These are phyloP conservation scores for Rhododendron simsii DNA, from an alignment of 148 eudicot species.

Conservation along the genomic window DNA sequence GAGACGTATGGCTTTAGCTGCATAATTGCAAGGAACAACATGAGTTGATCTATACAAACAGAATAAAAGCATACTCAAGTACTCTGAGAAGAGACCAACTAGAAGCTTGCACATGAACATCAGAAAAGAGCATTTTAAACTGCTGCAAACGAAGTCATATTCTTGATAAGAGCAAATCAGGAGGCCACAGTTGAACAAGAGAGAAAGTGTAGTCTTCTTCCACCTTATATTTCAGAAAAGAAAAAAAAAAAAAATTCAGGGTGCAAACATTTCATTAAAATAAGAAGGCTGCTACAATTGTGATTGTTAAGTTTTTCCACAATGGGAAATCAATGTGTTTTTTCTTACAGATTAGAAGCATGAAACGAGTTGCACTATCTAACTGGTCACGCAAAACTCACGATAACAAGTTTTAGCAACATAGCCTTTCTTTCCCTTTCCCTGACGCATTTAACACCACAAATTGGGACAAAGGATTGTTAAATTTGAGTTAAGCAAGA, in stretches of 20 bases:
- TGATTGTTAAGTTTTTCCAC: neutral
- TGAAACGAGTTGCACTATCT: neutral
- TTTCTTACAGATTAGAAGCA: neutral
- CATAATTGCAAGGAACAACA: neutral
- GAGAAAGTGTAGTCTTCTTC: neutral
- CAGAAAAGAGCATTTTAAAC: neutral
- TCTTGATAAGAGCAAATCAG: neutral
- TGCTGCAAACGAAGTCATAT: neutral
- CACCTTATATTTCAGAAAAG: neutral
- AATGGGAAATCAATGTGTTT: neutral
- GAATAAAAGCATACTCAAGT: neutral
- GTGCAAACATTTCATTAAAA: neutral
- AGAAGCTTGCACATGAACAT: neutral
- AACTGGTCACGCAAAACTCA: neutral
- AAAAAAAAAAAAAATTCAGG: neutral
- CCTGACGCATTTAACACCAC: neutral
- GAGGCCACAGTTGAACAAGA: neutral
- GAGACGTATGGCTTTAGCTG: constrained; percentile 18
- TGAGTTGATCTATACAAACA: neutral
- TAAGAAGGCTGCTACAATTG: neutral
- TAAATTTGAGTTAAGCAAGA: neutral
- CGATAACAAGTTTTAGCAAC: neutral
- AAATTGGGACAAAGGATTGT: neutral
- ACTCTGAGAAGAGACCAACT: neutral
- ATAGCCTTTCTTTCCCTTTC: neutral